Percentiles rank a stretch among this genome's conserved stretches.
Conservation (phyloP, 805 yeast genomes). For the Ogataea siamensis region DNA sequence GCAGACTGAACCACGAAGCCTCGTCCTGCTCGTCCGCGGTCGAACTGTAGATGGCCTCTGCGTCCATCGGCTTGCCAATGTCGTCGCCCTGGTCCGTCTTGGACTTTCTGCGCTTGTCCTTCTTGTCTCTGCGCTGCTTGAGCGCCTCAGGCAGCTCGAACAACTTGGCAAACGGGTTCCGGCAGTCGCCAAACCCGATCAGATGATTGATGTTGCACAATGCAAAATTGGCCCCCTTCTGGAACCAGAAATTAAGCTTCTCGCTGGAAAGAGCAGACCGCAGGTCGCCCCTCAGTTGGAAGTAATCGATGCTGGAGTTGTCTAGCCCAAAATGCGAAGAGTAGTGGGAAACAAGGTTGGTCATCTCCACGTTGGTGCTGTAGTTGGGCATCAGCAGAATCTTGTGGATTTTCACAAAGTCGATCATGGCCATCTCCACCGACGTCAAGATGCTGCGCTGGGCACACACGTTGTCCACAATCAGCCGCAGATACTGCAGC, state of each 20-base stretch:
- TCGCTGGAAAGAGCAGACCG: conserved; percentile 38
- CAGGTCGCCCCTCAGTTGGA: conserved; percentile 44
- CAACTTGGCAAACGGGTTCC: conserved; percentile 72
- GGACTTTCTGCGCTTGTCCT: conserved; percentile 57
- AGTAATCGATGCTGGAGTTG: conserved; percentile 60
- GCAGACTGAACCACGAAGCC: conserved; percentile 55
- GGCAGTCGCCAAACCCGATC: conserved; percentile 74
- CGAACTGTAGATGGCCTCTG: conserved; percentile 25
- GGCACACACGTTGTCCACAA: conserved; percentile 75
- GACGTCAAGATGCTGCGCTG: conserved; percentile 57
- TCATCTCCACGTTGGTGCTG: conserved; percentile 51
- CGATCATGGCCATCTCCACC: conserved; percentile 58
- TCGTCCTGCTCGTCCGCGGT: conserved; percentile 32
- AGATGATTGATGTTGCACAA: conserved; percentile 71
- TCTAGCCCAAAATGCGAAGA: conserved; percentile 68
- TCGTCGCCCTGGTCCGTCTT: conserved; percentile 20
- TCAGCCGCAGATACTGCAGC: conserved; percentile 70
- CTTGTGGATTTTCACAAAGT: conserved; percentile 65
- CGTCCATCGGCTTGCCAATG: conserved; percentile 15
- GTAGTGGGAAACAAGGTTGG: conserved; percentile 60
- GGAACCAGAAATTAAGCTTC: conserved; percentile 68
- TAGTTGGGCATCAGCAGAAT: conserved; percentile 60
- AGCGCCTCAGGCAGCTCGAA: conserved; percentile 71
- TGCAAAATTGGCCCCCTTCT: conserved; percentile 74
- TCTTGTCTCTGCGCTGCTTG: conserved; percentile 68